Base-by-base conservation (phyloP, 164 flowering plant genomes). In the Kalanchoe fedtschenkoi region DNA sequence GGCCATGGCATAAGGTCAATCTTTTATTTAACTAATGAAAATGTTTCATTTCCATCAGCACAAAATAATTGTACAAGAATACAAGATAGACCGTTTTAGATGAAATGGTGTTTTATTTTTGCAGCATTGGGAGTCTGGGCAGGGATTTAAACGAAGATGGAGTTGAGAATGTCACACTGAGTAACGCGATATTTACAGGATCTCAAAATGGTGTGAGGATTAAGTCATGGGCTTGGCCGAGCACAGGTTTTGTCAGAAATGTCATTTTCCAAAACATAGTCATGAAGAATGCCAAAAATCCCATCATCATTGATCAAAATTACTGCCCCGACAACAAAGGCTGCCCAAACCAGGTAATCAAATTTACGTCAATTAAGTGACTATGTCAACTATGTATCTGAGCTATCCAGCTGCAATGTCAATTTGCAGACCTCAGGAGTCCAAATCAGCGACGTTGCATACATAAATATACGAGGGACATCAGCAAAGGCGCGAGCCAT, bases 1-100 rank as follows among this genome's bases (percentile, higher is more conserved):
- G 82, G 85, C 1, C 85, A 81, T 55, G 85, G 85, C 6, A 64
- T 78, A 57, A 78, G 81, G 81, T 75, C 47, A 61, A 41, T 39
- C 9, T 32, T 35, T 44, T 15, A 19, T 10, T 10, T 26, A 15
- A 0, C 2, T 9, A 1, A 10, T 9, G 11, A 43, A 43, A n/a
- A n/a, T n/a, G n/a, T n/a, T n/a, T n/a, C n/a, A n/a, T n/a, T n/a
- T n/a, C n/a, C n/a, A n/a, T n/a, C 1, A 41, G 6, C 34, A 24
- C 37, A n/a, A 24, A 1, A 19, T 11, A 8, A 13, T 47, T 47
- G 21, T 47, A n/a, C 0, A 24, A 11, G 55, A 13, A 11, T 14
- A 7, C 16, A 19, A 19, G 8, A 8, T 39, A 47, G 21, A n/a
- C 21, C 55, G 7, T 47, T 47, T 58, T 8, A 2, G 14, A 16